Base-by-base conservation (phyloP, 2,329 filamentous ascomycete species). In the Aspergillus fischeri region DNA sequence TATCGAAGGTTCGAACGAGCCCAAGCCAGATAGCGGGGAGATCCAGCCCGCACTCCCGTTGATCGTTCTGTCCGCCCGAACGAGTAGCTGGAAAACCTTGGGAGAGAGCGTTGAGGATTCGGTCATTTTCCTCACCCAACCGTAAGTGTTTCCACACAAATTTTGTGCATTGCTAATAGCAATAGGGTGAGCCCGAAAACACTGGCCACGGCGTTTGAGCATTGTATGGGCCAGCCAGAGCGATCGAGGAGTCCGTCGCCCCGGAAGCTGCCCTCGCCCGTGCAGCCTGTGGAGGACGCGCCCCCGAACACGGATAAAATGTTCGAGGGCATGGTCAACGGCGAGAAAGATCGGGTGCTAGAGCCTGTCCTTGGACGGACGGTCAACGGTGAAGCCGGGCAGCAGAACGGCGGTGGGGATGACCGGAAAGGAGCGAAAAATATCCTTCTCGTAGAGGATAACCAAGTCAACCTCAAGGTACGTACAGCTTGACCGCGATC, bases 371-470 rank as follows among this genome's bases (percentile, higher is more conserved):
- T 35, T 35, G 14, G 32, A 35, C 32, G 32, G 14, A 2, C 5
- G 5, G 32, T 35, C 14, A 35, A 17, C 32, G 32, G 14, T 7
- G 32, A 38, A 38, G 14, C 14, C 32, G 14, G 32, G 32, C 32
- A 17, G 32, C 14, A 38, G 5, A 17, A 38, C 14, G 32, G 1
- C 6, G 11, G 4, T 32, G 29, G 29, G 32, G 17, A 24, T n/a
- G 20, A 41, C 17, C 9, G 29, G 32, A 50, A 10, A 35, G 17
- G 4, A 21, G 9, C 28, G 1, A 57, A 57, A 20, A 61, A 54
- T 28, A 61, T 74, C 0, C 66, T 77, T 0, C 68, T 77, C 1
- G 70, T 73, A 0, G 75, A 77, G 49, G 75, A 77, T 49, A 77
- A 77, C 38, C 17, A 58, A 0, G 65, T 77, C 41, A 77, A 77